Conservation (phyloP, 2,329 filamentous ascomycete genomes). For the Aplosporella prunicola region DNA sequence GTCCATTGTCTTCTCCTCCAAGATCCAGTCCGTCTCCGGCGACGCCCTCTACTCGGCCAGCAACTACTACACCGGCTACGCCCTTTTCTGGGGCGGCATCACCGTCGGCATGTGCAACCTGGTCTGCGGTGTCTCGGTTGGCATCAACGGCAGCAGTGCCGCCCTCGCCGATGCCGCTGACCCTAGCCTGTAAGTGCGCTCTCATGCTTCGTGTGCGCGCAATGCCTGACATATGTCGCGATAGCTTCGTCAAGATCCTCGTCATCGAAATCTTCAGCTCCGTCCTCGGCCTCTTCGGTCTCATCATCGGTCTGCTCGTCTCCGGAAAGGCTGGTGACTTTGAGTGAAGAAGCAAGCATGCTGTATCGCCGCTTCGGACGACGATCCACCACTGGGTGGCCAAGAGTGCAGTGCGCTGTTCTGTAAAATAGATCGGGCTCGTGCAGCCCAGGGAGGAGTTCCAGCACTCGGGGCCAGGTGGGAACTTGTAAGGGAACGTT, state of each 20-base stretch:
- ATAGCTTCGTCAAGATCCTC: slow-evolving; percentile 93
- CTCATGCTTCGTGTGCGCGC: background rate
- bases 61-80: slow-evolving; percentile 90
- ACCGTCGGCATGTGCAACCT: slow-evolving; percentile 95
- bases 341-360: slow-evolving; percentile 17
- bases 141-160: slow-evolving; percentile 95
- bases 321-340: slow-evolving; percentile 77
- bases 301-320: slow-evolving; percentile 87
- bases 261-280: slow-evolving; percentile 99
- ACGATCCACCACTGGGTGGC: too few relatives aligned
- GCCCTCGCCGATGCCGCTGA: slow-evolving; percentile 94
- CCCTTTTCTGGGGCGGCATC: slow-evolving; percentile 90
- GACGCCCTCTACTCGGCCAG: slow-evolving; percentile 61
- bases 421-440: too few relatives aligned
- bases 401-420: too few relatives aligned
- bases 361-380: background rate
- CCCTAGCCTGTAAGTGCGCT: slow-evolving; percentile 63
- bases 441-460: too few relatives aligned
- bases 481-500: too few relatives aligned
- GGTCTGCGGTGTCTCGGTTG: slow-evolving; percentile 90
- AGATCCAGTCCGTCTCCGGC: slow-evolving; percentile 58
- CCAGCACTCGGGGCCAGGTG: too few relatives aligned
- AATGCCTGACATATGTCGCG: slow-evolving; percentile 11
- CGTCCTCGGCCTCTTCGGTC: slow-evolving; percentile 87
- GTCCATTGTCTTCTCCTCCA: slow-evolving; percentile 94